Evolutionary conservation across 148 eudicot genomes (phyloP).

Genomic region (Rhododendron henanense): DNA sequence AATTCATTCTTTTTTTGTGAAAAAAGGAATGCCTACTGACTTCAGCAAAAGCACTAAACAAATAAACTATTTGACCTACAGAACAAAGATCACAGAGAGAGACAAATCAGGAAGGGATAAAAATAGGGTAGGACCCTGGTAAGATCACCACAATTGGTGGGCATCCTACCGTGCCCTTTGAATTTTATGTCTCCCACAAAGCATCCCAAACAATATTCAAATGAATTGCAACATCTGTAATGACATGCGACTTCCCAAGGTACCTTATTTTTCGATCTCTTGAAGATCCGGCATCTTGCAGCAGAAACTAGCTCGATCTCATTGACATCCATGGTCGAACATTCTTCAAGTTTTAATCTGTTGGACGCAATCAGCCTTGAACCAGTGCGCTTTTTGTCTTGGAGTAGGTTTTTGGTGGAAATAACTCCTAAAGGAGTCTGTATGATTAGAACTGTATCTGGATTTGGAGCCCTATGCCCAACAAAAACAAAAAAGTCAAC

Average conservation of each 20-base stretch:
- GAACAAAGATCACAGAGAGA: not conserved
- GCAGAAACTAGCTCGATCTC: constrained; percentile 80
- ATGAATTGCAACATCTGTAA: not conserved
- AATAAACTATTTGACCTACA: not conserved
- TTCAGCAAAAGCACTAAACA: not conserved
- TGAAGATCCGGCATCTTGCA: constrained; percentile 76
- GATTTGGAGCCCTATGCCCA: constrained; percentile 84
- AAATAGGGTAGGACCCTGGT: not conserved
- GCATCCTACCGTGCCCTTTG: not conserved
- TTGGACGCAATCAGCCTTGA: constrained; percentile 80
- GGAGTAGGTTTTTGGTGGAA: constrained; percentile 76
- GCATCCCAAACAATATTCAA: not conserved
- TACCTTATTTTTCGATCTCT: constrained; percentile 50
- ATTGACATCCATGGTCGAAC: constrained; percentile 31
- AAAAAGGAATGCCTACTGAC: not conserved
- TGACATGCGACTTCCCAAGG: constrained; percentile 16
- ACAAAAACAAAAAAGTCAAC: not conserved
- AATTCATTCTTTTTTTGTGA: not conserved
- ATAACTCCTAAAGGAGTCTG: constrained; percentile 80
- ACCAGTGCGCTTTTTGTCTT: constrained; percentile 56
- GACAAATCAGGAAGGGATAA: not conserved
- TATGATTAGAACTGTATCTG: constrained; percentile 82
- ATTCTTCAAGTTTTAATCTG: constrained; percentile 54
- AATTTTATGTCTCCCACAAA: not conserved
- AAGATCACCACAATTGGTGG: not conserved